Evolutionary conservation across 441 rosid genomes (phyloP).

Genomic region (Populus hybrid): DNA sequence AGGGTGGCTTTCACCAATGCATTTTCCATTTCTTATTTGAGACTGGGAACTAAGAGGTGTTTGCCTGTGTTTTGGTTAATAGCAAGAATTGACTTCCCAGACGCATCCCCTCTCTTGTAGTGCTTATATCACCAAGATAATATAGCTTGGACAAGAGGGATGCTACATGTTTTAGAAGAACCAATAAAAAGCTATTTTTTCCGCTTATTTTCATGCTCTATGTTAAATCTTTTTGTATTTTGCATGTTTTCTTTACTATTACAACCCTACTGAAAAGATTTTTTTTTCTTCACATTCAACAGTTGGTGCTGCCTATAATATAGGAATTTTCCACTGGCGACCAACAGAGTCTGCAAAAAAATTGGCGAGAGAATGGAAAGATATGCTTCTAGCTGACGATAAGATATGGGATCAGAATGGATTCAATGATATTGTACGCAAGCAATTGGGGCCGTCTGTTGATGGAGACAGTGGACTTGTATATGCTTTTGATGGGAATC

Average conservation of each 20-base stretch:
- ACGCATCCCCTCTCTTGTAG: background rate
- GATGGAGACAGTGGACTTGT: slow-evolving; percentile 74
- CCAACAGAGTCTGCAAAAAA: slow-evolving; percentile 82
- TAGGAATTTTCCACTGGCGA: slow-evolving; percentile 98
- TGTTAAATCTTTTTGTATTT: background rate
- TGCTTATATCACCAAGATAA: background rate
- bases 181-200: background rate
- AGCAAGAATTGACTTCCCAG: background rate
- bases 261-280: slow-evolving; percentile 5
- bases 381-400: slow-evolving; percentile 81
- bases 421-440: slow-evolving; percentile 78
- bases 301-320: slow-evolving; percentile 94
- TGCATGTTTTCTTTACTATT: background rate
- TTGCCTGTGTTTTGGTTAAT: background rate
- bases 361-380: slow-evolving; percentile 93
- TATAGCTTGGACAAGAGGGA: no score
- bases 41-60: background rate
- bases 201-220: background rate
- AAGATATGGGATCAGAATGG: slow-evolving; percentile 99
- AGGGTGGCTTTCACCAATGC: background rate
- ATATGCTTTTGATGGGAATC: slow-evolving; percentile 91
- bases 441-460: slow-evolving; percentile 89
- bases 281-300: slow-evolving; percentile 27
- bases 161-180: background rate
- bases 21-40: background rate